These are phyloP conservation scores for Closterium sp. DNA, from an alignment of 139 green algal genomes.

Conservation along the genomic window DNA sequence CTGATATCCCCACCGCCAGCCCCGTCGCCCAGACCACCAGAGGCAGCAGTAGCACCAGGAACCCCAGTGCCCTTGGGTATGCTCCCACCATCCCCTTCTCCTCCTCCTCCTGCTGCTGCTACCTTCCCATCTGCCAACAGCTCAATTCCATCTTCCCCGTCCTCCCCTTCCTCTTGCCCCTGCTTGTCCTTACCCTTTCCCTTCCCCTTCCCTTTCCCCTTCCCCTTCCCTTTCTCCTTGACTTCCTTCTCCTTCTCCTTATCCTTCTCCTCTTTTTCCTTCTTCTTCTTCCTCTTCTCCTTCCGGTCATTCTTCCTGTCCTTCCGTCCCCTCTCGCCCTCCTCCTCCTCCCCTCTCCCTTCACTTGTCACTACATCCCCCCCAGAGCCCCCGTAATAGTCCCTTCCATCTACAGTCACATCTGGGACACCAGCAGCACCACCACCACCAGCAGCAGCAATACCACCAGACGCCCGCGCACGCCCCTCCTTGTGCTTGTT, in stretches of 20 bases:
- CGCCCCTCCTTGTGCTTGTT: background rate
- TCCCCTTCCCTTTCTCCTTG: background rate
- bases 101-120: no score
- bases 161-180: background rate
- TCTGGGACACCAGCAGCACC: background rate
- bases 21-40: no score
- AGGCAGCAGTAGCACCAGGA: no score
- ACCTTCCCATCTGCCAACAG: background rate
- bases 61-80: no score
- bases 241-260: background rate
- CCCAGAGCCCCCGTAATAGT: background rate
- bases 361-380: background rate
- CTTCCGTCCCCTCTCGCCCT: background rate
- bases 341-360: background rate
- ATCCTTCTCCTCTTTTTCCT: background rate
- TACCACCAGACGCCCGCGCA: background rate
- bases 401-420: background rate
- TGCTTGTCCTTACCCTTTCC: background rate
- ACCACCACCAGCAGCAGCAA: background rate
- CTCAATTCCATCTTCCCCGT: background rate
- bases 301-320: background rate
- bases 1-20: no score
- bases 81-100: no score
- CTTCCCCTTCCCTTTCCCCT: background rate
- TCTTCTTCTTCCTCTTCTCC: background rate